Conservation (phyloP, 129 eudicot genomes). For the Lactuca sativa region DNA sequence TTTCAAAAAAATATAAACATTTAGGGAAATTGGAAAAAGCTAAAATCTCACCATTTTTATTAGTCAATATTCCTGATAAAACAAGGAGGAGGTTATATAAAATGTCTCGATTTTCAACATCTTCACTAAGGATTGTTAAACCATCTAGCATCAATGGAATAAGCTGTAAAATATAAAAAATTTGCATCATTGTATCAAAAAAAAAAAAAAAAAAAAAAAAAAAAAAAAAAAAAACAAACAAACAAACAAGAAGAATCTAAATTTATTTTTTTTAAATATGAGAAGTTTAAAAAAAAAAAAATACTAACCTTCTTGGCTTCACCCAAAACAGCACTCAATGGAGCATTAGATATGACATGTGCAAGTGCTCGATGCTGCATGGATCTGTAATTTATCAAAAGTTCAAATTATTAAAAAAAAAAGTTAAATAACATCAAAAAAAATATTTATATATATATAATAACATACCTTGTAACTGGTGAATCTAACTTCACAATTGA, state of each 20-base stretch:
- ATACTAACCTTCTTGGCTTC: conserved; percentile 71
- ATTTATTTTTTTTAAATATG: too few species aligned
- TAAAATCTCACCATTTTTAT: conserved; percentile 63
- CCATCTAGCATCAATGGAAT: conserved; percentile 65
- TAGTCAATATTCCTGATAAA: conserved; percentile 72
- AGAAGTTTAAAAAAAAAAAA: not conserved
- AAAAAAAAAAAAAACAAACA: not conserved
- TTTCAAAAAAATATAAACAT: not conserved
- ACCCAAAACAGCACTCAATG: conserved; percentile 61
- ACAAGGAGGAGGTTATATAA: conserved; percentile 66
- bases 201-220: not conserved
- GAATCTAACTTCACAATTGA: conserved; percentile 51
- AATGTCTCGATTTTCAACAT: conserved; percentile 60
- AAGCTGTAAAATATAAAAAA: conserved; percentile 49
- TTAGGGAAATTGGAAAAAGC: too few species aligned
- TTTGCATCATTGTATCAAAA: not conserved
- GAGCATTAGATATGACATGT: conserved; percentile 71
- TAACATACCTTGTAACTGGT: conserved; percentile 49
- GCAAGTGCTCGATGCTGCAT: conserved; percentile 80
- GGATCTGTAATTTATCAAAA: conserved; percentile 44
- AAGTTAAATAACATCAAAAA: not conserved
- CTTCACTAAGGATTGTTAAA: conserved; percentile 58
- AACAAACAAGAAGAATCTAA: not conserved
- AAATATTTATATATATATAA: too few species aligned
- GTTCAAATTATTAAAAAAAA: not conserved